These are phyloP conservation scores for Brettanomyces custersianus DNA, from an alignment of 805 yeast genomes.

Conservation along the genomic window DNA sequence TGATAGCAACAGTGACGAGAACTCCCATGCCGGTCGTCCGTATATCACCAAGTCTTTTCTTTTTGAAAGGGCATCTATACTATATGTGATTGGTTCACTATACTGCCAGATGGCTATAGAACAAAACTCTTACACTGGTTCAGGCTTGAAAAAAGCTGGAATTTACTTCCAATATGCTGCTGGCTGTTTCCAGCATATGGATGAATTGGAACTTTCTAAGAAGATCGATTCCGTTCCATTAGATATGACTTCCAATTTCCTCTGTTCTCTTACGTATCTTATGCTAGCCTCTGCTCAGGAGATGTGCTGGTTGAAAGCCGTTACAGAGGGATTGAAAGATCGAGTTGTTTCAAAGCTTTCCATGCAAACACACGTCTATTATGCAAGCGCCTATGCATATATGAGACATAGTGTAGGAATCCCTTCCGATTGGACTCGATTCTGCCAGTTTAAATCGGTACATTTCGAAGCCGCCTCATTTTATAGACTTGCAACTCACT, in stretches of 20 bases:
- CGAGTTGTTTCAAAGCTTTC: conserved; percentile 58
- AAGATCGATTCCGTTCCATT: conserved; percentile 19
- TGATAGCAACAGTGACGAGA: conserved; percentile 44
- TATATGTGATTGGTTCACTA: conserved; percentile 62
- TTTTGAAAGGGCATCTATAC: conserved; percentile 53
- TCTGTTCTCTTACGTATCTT: conserved; percentile 40
- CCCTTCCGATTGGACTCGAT: conserved; percentile 52
- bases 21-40: conserved; percentile 25
- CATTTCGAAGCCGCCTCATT: conserved; percentile 71
- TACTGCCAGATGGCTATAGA: conserved; percentile 48
- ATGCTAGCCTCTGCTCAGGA: conserved; percentile 86
- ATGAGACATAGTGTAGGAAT: conserved; percentile 28
- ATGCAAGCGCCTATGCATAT: conserved; percentile 21
- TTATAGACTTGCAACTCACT: conserved; percentile 47
- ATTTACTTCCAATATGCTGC: conserved; percentile 63
- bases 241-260: conserved; percentile 43
- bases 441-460: conserved; percentile 43
- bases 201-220: conserved; percentile 13
- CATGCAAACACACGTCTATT: conserved; percentile 50
- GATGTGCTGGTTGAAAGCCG: conserved; percentile 70
- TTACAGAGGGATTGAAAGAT: conserved; percentile 40
- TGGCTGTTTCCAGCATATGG: conserved; percentile 44
- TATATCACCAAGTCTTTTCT: conserved; percentile 30
- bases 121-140: conserved; percentile 36
- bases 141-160: conserved; percentile 56